These are phyloP conservation scores for Zalaria obscura DNA, from an alignment of 2,329 filamentous ascomycete species.

Conservation along the genomic window DNA sequence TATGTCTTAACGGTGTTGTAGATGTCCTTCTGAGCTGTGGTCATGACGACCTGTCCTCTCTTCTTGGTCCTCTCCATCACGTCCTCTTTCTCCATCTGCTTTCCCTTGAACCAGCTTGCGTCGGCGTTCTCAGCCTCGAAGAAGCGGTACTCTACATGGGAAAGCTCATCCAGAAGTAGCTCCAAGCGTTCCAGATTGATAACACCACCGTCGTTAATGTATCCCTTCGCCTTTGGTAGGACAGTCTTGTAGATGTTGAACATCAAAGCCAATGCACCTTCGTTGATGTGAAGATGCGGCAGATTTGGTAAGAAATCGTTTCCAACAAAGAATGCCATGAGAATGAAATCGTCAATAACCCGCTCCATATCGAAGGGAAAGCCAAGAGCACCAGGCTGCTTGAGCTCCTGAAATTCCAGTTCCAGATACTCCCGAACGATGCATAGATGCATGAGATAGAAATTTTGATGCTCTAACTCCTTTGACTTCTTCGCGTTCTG, in stretches of 20 bases:
- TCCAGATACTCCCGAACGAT: conserved; percentile 96
- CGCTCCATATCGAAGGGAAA: conserved; percentile 88
- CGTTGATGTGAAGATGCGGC: conserved; percentile 93
- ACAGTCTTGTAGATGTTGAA: conserved; percentile 92
- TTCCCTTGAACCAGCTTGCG: conserved; percentile 82
- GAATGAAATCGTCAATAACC: conserved; percentile 96
- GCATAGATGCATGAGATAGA: conserved; percentile 92
- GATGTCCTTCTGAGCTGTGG: conserved; percentile 64
- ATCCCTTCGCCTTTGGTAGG: conserved; percentile 74
- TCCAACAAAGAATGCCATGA: conserved; percentile 98
- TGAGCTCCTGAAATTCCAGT: conserved; percentile 87
- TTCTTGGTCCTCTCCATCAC: conserved; percentile 47
- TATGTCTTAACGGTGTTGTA: conserved; percentile 75
- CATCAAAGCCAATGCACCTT: conserved; percentile 92
- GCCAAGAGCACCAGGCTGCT: conserved; percentile 53
- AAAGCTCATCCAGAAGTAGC: conserved; percentile 67
- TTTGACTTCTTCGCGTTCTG: conserved; percentile 79
- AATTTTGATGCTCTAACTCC: conserved; percentile 96
- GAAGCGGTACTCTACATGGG: conserved; percentile 78
- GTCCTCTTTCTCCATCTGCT: conserved; percentile 57
- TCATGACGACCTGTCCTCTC: conserved; percentile 55
- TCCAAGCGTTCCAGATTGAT: conserved; percentile 76
- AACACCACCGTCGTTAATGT: conserved; percentile 88
- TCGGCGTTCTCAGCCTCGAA: conserved; percentile 86
- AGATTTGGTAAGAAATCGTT: conserved; percentile 98